These are phyloP conservation scores for Daldinia vernicosa DNA, from an alignment of 495 filamentous ascomycete species.

Conservation along the genomic window DNA sequence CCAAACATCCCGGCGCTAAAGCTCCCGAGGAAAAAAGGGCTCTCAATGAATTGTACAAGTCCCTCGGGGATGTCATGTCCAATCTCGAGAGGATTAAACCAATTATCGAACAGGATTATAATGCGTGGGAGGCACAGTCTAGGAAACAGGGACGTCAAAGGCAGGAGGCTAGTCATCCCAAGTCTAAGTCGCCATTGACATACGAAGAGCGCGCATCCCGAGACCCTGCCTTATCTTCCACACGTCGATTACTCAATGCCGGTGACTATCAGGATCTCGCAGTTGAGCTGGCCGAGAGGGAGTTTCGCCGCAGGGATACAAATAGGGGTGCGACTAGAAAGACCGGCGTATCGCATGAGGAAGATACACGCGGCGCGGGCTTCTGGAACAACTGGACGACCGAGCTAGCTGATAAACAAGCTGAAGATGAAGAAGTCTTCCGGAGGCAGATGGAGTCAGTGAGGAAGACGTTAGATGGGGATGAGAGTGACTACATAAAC, in stretches of 20 bases:
- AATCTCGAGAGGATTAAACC: slow-evolving; percentile 67
- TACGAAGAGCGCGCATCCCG: slow-evolving; percentile 53
- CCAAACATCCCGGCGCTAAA: slow-evolving; percentile 72
- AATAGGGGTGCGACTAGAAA: slow-evolving; percentile 63
- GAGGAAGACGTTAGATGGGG: slow-evolving; percentile 52
- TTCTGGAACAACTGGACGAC: slow-evolving; percentile 69
- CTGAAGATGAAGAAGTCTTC: slow-evolving; percentile 57
- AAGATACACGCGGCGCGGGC: slow-evolving; percentile 68
- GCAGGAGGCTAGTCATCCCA: slow-evolving; percentile 18
- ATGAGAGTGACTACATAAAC: slow-evolving; percentile 4
- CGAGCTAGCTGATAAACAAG: slow-evolving; percentile 37
- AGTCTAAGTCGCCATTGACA: slow-evolving; percentile 14
- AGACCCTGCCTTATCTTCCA: slow-evolving; percentile 58
- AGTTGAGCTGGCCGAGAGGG: slow-evolving; percentile 76
- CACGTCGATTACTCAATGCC: slow-evolving; percentile 66
- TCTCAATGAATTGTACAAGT: slow-evolving; percentile 37
- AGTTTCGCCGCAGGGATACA: slow-evolving; percentile 74
- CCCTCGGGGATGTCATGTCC: slow-evolving; percentile 49
- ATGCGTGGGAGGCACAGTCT: slow-evolving; percentile 43
- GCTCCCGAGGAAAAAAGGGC: slow-evolving; percentile 48
- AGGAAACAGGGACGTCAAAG: slow-evolving; percentile 25
- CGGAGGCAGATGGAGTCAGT: slow-evolving; percentile 60
- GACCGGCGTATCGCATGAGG: slow-evolving; percentile 62
- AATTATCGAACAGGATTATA: slow-evolving; percentile 47
- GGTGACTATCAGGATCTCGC: slow-evolving; percentile 78